Evolutionary conservation across 345 rosid genomes (phyloP).

Genomic region (Pistacia integerrima): DNA sequence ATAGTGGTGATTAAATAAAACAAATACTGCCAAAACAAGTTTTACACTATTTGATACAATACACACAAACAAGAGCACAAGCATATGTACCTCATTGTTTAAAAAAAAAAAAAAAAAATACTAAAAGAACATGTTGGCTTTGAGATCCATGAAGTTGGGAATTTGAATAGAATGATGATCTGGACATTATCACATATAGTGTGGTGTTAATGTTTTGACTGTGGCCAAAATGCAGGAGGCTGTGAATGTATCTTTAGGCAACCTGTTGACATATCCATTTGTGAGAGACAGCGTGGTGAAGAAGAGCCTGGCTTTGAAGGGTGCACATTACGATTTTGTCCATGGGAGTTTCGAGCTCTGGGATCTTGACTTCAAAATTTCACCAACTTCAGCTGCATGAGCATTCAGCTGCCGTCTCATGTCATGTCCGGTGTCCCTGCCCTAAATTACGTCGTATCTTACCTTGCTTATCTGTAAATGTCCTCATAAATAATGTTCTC

Average conservation of each 20-base stretch:
- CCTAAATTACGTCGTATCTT: neutral
- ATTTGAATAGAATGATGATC: neutral
- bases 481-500: neutral
- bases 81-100: too few species aligned
- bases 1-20: neutral
- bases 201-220: too few species aligned
- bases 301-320: conserved; percentile 52
- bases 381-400: conserved; percentile 39
- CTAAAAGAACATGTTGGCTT: too few species aligned
- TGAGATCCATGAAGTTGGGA: neutral
- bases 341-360: conserved; percentile 70
- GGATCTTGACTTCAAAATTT: conserved; percentile 65
- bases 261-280: conserved; percentile 73
- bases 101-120: too few species aligned
- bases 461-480: neutral
- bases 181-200: neutral
- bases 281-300: conserved; percentile 71
- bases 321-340: conserved; percentile 79
- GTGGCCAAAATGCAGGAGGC: conserved; percentile 53
- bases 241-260: conserved; percentile 75
- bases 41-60: too few species aligned
- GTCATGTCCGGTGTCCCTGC: neutral
- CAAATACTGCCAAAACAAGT: neutral
- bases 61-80: neutral
- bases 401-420: neutral